These are phyloP conservation scores for Phaeosphaeria sp. DNA, from an alignment of 2,329 filamentous ascomycete genomes.

Conservation along the genomic window DNA sequence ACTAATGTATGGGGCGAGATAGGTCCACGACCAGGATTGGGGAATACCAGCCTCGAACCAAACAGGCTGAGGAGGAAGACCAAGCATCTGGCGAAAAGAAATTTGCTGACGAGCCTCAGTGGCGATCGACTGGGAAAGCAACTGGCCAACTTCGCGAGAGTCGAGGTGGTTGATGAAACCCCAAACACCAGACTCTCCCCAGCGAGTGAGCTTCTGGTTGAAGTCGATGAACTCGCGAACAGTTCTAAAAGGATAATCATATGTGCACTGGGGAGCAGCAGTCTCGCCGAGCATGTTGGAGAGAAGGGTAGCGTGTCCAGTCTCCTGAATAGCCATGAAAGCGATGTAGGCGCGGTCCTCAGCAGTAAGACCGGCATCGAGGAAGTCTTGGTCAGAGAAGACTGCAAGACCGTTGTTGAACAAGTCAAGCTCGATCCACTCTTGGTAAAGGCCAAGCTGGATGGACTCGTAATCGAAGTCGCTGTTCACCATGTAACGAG, in stretches of 20 bases:
- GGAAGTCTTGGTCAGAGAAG: slow-evolving; percentile 74
- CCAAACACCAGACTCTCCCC: slow-evolving; percentile 79
- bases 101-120: slow-evolving; percentile 83
- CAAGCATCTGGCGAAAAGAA: slow-evolving; percentile 82
- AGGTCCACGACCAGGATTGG: slow-evolving; percentile 84
- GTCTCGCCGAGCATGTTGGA: slow-evolving; percentile 77
- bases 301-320: slow-evolving; percentile 77
- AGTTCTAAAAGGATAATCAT: slow-evolving; percentile 79
- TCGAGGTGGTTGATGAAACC: slow-evolving; percentile 81
- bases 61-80: slow-evolving; percentile 80
- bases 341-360: slow-evolving; percentile 74
- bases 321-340: slow-evolving; percentile 79
- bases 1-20: slow-evolving; percentile 80
- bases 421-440: slow-evolving; percentile 84
- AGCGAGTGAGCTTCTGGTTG: slow-evolving; percentile 83
- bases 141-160: slow-evolving; percentile 73
- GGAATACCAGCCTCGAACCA: slow-evolving; percentile 83
- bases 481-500: slow-evolving; percentile 77
- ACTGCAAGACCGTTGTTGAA: slow-evolving; percentile 77
- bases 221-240: slow-evolving; percentile 83
- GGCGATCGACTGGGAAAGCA: slow-evolving; percentile 78
- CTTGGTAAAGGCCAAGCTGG: slow-evolving; percentile 76
- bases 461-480: slow-evolving; percentile 86
- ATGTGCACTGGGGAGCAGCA: slow-evolving; percentile 76
- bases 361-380: slow-evolving; percentile 68